phyloP scores from a whole-genome alignment of 2,329 filamentous ascomycete genomes.

The Rhynchosporium agropyri region DNA sequence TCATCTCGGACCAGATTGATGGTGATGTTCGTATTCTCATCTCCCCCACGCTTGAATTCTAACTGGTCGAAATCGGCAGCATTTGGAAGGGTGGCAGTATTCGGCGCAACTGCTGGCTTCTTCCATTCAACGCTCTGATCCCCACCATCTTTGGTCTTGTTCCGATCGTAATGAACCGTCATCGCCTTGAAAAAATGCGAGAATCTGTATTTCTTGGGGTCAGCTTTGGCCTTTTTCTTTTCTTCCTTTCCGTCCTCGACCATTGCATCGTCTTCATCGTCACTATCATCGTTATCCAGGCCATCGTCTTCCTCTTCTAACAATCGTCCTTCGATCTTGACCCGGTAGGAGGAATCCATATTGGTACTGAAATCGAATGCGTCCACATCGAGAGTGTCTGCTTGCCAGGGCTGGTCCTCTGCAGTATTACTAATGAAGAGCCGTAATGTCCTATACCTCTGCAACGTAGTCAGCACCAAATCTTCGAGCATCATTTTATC shows the following conservation, averaged over 20 bases:
- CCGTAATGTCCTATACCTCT: constrained; percentile 82
- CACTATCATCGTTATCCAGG: constrained; percentile 52
- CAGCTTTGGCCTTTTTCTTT: constrained; percentile 43
- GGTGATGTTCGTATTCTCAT: constrained; percentile 89
- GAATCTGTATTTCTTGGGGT: constrained; percentile 57
- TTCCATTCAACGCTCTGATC: constrained; percentile 80
- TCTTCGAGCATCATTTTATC: neutral
- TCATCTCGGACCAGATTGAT: constrained; percentile 87
- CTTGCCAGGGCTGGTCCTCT: constrained; percentile 94
- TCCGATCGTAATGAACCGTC: constrained; percentile 71
- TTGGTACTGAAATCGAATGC: constrained; percentile 81
- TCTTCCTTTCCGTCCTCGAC: constrained; percentile 59
- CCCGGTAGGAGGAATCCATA: constrained; percentile 77
- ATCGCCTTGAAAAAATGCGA: constrained; percentile 85
- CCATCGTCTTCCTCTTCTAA: constrained; percentile 68
- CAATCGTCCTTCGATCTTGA: constrained; percentile 88
- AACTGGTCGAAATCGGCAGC: constrained; percentile 85
- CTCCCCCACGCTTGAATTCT: constrained; percentile 86
- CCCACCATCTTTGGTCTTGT: constrained; percentile 56
- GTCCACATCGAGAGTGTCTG: constrained; percentile 66
- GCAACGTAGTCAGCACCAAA: constrained; percentile 21
- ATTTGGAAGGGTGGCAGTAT: constrained; percentile 54
- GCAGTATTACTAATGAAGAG: constrained; percentile 95
- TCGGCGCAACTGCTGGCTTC: constrained; percentile 64
- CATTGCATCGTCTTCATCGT: constrained; percentile 51